Evolutionary conservation across 202 grass and related monocot genomes (phyloP), one percentile per base, ranked within the genome.

Genomic region (Zoysia matrella): DNA sequence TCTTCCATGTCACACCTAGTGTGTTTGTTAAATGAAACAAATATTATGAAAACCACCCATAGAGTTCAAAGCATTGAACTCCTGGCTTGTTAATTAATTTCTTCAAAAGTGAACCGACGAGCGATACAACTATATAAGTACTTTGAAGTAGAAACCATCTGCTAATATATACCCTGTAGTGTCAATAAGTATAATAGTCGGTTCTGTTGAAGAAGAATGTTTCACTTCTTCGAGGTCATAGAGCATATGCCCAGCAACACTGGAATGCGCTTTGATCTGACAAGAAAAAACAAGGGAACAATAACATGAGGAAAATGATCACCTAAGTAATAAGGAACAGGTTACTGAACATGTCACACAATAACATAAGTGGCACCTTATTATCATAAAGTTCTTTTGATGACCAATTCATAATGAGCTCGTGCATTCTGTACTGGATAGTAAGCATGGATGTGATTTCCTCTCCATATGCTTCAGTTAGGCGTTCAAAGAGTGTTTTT

Each of bases 1-100:
- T 98, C 95, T 86, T 98, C 95, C 92, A 98, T 98, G 69, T 94
- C 95, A 85, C 95, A 98, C 67, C 95, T 98, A 74, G 61, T 60
- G 43, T 76, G 74, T 60, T 74, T 78, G 48, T 0, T 30, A 69
- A 50, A 58, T 22, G 13, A 82, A 65, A 86, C 47, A 54, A 86
- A n/a, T 60, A 69, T 52, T 74, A 62, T 30, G 30, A 47, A 78
- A 77, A 67, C 46, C 61, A 90, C 82, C 72, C 9, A 55, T 41
- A 69, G 22, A 54, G 14, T 47, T 69, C 47, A 82, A 71, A 47
- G n/a, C 52, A 44, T 42, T 46, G 43, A 71, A 88, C 55, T 65
- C 63, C 15, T 70, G 42, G 14, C 47, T 4, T 36, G 30, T 1
- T 36, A 36, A 36, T 36, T 36, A 36, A 36, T 36, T 36, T 36